Conservation (phyloP, 371 early-diverging fungal species). For the Syncephalis fuscata region DNA sequence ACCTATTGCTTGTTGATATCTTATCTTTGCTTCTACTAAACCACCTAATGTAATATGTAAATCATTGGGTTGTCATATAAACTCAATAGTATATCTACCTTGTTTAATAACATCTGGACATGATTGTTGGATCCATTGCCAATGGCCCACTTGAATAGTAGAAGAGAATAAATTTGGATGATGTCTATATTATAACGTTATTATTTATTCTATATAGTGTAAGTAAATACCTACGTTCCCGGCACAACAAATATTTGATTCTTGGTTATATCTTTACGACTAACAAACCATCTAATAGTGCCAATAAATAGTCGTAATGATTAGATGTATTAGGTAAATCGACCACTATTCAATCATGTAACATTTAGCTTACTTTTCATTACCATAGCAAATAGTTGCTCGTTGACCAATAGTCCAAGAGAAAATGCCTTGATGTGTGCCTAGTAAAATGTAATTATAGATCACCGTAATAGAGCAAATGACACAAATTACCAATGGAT, state of each 20-base stretch:
- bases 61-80: too few species aligned
- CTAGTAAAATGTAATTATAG: too few species aligned
- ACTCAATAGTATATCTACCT: too few species aligned
- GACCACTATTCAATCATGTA: too few species aligned
- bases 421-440: constrained; percentile 45
- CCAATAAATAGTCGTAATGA: too few species aligned
- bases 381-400: constrained; percentile 33
- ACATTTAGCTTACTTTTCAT: constrained; percentile 18
- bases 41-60: constrained; percentile 1
- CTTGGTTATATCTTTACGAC: constrained; percentile 22
- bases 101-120: not conserved
- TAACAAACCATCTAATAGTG: constrained; percentile 46
- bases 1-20: constrained; percentile 22
- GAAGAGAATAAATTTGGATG: not conserved
- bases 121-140: constrained; percentile 14
- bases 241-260: constrained; percentile 38
- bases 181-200: not conserved
- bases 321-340: constrained; percentile 10
- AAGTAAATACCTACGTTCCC: constrained; percentile 20
- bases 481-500: constrained; percentile 33
- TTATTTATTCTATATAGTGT: not conserved
- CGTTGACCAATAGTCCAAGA: constrained; percentile 61
- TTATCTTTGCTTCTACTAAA: constrained; percentile 23
- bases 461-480: too few species aligned
- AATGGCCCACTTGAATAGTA: constrained; percentile 8